phyloP scores from a whole-genome alignment of 257 asterid genomes.

The Lithospermum erythrorhizon region DNA sequence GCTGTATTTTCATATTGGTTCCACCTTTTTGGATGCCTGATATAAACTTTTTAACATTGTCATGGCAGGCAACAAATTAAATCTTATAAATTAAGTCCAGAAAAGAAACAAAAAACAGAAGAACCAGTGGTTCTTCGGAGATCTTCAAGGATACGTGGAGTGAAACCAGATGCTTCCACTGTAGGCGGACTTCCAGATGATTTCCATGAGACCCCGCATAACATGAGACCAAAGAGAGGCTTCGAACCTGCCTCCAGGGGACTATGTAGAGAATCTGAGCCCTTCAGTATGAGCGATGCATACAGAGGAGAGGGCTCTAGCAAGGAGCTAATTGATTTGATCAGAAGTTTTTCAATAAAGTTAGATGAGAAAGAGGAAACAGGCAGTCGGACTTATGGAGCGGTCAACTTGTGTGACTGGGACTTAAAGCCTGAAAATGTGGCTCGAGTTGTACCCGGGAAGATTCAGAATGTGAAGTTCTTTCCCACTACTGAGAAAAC shows the following conservation, averaged over 20 bases:
- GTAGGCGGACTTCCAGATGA: background rate
- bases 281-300: constrained; percentile 19
- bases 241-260: background rate
- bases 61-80: background rate
- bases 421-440: constrained; percentile 52
- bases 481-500: constrained; percentile 49
- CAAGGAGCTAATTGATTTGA: constrained; percentile 25
- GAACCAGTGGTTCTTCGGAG: background rate
- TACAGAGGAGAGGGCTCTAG: constrained; percentile 34
- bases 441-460: constrained; percentile 69
- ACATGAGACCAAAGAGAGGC: background rate
- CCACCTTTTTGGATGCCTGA: too few relatives aligned
- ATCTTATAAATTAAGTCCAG: background rate
- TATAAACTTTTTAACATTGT: background rate
- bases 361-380: constrained; percentile 24
- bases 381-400: constrained; percentile 6
- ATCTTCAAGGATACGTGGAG: background rate
- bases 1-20: too few relatives aligned
- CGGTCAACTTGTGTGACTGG: constrained; percentile 9
- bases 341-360: constrained; percentile 21
- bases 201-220: background rate
- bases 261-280: background rate
- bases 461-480: constrained; percentile 51
- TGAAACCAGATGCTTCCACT: background rate
- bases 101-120: background rate